A percentile compares a stretch with the other conserved stretches of the same genome.
phyloP scores from a whole-genome alignment of 2,329 filamentous ascomycete genomes.

The Arachnopeziza araneosa region DNA sequence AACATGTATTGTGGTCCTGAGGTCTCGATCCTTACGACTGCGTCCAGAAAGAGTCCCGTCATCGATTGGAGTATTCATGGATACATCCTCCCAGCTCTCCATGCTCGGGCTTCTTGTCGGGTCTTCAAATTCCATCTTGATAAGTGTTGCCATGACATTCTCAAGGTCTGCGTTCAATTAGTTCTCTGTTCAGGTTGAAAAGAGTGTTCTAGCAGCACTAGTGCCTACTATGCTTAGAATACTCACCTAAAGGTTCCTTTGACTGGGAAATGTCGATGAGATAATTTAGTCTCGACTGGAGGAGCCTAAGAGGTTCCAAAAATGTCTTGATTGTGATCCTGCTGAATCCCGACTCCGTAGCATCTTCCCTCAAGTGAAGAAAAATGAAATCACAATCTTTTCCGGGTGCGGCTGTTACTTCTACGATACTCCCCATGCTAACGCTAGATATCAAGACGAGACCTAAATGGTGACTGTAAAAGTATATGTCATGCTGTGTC shows the following conservation, averaged over 20 bases:
- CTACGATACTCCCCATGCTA: constrained; percentile 67
- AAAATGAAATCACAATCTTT: constrained; percentile 91
- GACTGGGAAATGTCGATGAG: constrained; percentile 75
- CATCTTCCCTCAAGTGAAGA: constrained; percentile 54
- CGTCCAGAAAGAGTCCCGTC: constrained; percentile 43
- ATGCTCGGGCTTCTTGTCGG: constrained; percentile 63
- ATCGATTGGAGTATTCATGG: constrained; percentile 53
- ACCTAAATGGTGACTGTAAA: constrained; percentile 93
- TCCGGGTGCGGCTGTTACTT: constrained; percentile 85
- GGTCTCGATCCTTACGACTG: constrained; percentile 40
- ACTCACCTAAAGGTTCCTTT: constrained; percentile 55
- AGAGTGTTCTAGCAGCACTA: background rate
- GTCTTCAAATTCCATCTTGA: constrained; percentile 64
- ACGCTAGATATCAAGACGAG: constrained; percentile 79
- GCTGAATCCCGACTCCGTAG: constrained; percentile 20
- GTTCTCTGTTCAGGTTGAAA: background rate
- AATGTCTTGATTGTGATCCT: constrained; percentile 87
- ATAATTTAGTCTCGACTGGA: constrained; percentile 80
- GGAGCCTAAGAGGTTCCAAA: constrained; percentile 75
- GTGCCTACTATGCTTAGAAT: background rate
- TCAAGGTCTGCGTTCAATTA: constrained; percentile 43
- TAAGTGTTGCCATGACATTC: constrained; percentile 64
- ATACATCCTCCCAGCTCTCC: constrained; percentile 89
- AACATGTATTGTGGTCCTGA: constrained; percentile 53
- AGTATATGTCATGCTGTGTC: constrained; percentile 83